Conservation (phyloP, 345 rosid species). For the Crucihimalaya himalaica region DNA sequence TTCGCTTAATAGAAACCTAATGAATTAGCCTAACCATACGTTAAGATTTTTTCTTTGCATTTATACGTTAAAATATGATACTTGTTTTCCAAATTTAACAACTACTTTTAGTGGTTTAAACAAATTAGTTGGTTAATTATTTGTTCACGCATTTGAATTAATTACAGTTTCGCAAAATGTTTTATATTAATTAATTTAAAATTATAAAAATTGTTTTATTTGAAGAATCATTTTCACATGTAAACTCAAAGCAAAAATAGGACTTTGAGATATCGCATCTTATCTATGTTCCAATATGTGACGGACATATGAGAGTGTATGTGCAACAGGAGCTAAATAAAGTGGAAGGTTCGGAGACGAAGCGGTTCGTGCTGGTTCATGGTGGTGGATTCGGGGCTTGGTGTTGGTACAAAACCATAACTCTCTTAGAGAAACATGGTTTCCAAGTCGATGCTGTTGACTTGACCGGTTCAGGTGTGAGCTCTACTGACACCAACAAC, state of each 20-base stretch:
- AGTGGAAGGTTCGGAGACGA: constrained; percentile 53
- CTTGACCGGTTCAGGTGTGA: constrained; percentile 65
- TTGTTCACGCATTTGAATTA: no score
- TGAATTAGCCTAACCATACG: neutral
- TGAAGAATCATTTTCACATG: neutral
- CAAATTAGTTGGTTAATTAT: no score
- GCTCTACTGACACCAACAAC: constrained; percentile 53
- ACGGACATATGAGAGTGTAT: constrained; percentile 4
- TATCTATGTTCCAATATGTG: constrained; percentile 20
- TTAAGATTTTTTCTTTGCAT: neutral
- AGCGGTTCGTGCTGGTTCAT: constrained; percentile 70
- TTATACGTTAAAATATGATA: neutral
- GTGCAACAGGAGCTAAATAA: constrained; percentile 38
- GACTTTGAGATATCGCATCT: neutral
- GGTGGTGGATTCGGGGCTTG: constrained; percentile 92
- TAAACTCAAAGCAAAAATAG: neutral
- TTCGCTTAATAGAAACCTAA: neutral
- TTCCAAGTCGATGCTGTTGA: constrained; percentile 64
- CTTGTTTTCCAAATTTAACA: neutral
- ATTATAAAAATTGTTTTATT: neutral
- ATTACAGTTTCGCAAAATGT: neutral
- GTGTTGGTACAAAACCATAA: constrained; percentile 85
- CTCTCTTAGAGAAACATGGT: constrained; percentile 59
- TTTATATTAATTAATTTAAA: neutral
- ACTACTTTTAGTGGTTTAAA: neutral